A percentile compares a stretch with the other conserved stretches of the same genome.
phyloP scores from a whole-genome alignment of 192 early-diverging fungal species.

The Podila minutissima region DNA sequence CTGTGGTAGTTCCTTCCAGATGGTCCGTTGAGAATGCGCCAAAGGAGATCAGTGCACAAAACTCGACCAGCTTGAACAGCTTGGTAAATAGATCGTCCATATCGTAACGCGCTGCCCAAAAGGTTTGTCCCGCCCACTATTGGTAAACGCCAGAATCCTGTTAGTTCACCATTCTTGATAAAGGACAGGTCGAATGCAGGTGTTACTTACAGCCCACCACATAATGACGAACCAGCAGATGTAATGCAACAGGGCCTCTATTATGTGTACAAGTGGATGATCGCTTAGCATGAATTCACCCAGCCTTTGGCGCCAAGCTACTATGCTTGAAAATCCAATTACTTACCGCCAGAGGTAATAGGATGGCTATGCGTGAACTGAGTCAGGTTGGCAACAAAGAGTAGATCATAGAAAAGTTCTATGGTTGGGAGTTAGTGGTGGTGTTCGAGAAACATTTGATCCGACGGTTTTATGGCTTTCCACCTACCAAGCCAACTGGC shows the following conservation, averaged over 20 bases:
- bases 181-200: not conserved
- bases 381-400: slow-evolving; percentile 60
- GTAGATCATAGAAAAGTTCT: slow-evolving; percentile 61
- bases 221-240: slow-evolving; percentile 60
- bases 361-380: slow-evolving; percentile 59
- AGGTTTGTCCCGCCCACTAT: slow-evolving; percentile 55
- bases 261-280: not conserved
- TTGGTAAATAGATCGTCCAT: slow-evolving; percentile 35
- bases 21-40: slow-evolving; percentile 55
- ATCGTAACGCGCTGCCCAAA: slow-evolving; percentile 25
- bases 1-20: slow-evolving; percentile 47
- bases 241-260: slow-evolving; percentile 52
- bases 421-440: not conserved
- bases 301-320: no score
- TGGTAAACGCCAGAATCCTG: not conserved
- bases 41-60: slow-evolving; percentile 46
- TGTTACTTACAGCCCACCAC: slow-evolving; percentile 55
- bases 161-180: not conserved
- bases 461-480: not conserved
- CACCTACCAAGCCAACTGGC: slow-evolving; percentile 38
- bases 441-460: not conserved
- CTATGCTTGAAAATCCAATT: not conserved
- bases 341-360: slow-evolving; percentile 51
- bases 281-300: not conserved
- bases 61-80: slow-evolving; percentile 26